phyloP scores from a whole-genome alignment of 495 filamentous ascomycete genomes.

The Aspergillus sclerotioniger region DNA sequence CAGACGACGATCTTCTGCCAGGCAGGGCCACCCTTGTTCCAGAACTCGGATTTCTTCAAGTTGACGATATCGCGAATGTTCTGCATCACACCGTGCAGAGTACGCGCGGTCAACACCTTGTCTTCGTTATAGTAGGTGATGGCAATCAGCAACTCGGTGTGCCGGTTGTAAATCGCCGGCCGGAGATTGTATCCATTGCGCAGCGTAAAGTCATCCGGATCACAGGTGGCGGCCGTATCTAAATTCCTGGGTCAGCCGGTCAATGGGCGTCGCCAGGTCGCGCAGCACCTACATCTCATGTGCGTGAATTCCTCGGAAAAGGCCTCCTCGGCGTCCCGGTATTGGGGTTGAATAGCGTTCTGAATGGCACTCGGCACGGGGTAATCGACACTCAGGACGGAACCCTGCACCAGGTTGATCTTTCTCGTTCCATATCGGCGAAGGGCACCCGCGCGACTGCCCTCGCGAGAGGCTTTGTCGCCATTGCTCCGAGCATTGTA shows the following conservation, averaged over 20 bases:
- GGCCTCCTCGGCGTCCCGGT: slow-evolving; percentile 77
- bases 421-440: slow-evolving; percentile 91
- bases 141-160: slow-evolving; percentile 94
- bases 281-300: slow-evolving; percentile 71
- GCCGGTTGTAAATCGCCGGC: slow-evolving; percentile 97
- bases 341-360: slow-evolving; percentile 92
- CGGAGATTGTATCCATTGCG: slow-evolving; percentile 98
- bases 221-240: slow-evolving; percentile 96
- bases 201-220: slow-evolving; percentile 96
- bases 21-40: slow-evolving; percentile 96
- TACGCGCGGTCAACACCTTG: slow-evolving; percentile 87
- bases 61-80: slow-evolving; percentile 98
- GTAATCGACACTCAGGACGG: slow-evolving; percentile 94
- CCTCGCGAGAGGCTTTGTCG: neutral
- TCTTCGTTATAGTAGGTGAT: slow-evolving; percentile 99
- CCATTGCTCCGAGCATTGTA: slow-evolving; percentile 17
- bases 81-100: slow-evolving; percentile 96
- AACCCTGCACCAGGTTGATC: slow-evolving; percentile 92
- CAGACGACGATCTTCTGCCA: slow-evolving; percentile 99
- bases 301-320: slow-evolving; percentile 85
- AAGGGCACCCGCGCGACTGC: slow-evolving; percentile 52
- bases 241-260: neutral
- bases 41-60: slow-evolving; percentile 96
- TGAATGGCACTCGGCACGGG: slow-evolving; percentile 96
- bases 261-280: neutral